phyloP scores from a whole-genome alignment of 768 basidiomycete genomes.

The Infundibulicybe gibba region DNA sequence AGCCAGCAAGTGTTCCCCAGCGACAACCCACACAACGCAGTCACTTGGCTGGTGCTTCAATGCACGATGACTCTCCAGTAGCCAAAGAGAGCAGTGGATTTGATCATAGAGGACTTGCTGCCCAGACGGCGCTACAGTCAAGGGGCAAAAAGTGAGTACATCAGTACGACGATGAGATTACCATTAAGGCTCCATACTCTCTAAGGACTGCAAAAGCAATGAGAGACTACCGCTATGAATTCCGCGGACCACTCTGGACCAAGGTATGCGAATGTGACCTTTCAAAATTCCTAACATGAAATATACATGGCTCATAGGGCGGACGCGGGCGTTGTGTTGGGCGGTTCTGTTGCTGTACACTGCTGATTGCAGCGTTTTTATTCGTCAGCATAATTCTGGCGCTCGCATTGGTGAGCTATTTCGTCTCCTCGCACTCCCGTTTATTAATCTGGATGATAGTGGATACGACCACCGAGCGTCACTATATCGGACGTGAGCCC shows the following conservation, averaged over 20 bases:
- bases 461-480: slow-evolving; percentile 73
- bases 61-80: slow-evolving; percentile 18
- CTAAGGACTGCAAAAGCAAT: slow-evolving; percentile 37
- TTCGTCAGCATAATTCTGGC: slow-evolving; percentile 63
- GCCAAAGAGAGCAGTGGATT: background rate
- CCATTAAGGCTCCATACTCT: too few relatives aligned
- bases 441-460: slow-evolving; percentile 38
- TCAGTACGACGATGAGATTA: too few relatives aligned
- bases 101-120: background rate
- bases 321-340: slow-evolving; percentile 56
- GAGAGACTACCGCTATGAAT: slow-evolving; percentile 50
- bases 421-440: background rate
- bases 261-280: slow-evolving; percentile 34
- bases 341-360: slow-evolving; percentile 72
- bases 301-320: slow-evolving; percentile 45
- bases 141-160: slow-evolving; percentile 7
- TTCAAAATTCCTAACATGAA: background rate
- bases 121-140: background rate
- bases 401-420: slow-evolving; percentile 56
- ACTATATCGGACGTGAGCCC: slow-evolving; percentile 47
- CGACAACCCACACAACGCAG: slow-evolving; percentile 10
- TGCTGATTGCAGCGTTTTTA: slow-evolving; percentile 64
- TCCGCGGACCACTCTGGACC: slow-evolving; percentile 67
- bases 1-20: background rate
- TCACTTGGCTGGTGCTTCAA: slow-evolving; percentile 11